phyloP scores from a whole-genome alignment of 805 yeast species.

The Wickerhamomyces alni region DNA sequence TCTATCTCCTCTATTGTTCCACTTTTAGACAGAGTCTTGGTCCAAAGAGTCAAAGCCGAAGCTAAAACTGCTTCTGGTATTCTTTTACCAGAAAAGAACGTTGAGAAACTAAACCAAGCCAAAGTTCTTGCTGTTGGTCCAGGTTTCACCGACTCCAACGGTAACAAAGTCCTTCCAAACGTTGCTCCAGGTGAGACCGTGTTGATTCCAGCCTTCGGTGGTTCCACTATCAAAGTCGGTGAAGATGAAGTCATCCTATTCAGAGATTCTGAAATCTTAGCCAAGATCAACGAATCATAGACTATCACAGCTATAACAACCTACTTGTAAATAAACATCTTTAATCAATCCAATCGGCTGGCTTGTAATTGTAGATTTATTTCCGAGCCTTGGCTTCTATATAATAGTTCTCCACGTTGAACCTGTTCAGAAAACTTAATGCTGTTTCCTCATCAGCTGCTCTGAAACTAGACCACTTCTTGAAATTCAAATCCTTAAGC shows the following conservation, averaged over 20 bases:
- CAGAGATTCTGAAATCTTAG: slow-evolving; percentile 93
- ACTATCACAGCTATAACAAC: no score
- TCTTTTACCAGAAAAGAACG: slow-evolving; percentile 93
- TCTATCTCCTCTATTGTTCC: slow-evolving; percentile 87
- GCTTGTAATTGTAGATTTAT: neutral
- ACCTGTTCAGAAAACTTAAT: slow-evolving; percentile 39
- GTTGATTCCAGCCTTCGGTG: slow-evolving; percentile 91
- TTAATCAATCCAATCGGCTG: neutral
- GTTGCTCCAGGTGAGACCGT: slow-evolving; percentile 92
- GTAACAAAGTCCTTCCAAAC: slow-evolving; percentile 63
- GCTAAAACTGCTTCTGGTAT: slow-evolving; percentile 90
- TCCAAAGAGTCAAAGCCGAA: slow-evolving; percentile 89
- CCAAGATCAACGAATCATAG: slow-evolving; percentile 68
- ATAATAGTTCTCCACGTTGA: slow-evolving; percentile 58
- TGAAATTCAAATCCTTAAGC: slow-evolving; percentile 45
- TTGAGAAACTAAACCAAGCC: slow-evolving; percentile 88
- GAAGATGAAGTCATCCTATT: slow-evolving; percentile 75
- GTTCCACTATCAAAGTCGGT: slow-evolving; percentile 80
- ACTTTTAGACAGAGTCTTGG: slow-evolving; percentile 91
- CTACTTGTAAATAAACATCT: slow-evolving; percentile 8
- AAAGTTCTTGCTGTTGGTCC: slow-evolving; percentile 94
- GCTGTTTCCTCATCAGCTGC: slow-evolving; percentile 46
- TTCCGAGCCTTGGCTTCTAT: slow-evolving; percentile 25
- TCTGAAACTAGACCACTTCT: slow-evolving; percentile 62
- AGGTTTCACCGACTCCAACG: slow-evolving; percentile 73